Evolutionary conservation across 371 early-diverging fungal genomes (phyloP).

Genomic region (Mortierella sp.): DNA sequence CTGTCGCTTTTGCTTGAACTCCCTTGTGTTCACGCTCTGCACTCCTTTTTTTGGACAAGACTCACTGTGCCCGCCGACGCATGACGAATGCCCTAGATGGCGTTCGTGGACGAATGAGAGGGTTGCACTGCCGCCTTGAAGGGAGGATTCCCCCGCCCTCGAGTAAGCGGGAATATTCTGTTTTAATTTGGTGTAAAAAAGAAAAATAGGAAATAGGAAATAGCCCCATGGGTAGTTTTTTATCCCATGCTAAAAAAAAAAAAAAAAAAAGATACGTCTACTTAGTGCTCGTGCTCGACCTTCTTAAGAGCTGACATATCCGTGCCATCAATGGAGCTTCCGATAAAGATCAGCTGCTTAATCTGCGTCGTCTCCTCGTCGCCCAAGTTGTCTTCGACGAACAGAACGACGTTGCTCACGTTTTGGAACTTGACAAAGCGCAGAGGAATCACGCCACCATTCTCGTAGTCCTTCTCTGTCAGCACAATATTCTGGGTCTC

Average conservation of each 20-base stretch:
- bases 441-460: constrained; percentile 72
- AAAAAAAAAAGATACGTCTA: background rate
- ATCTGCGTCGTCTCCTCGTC: constrained; percentile 86
- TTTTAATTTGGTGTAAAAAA: background rate
- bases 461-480: constrained; percentile 73
- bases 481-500: constrained; percentile 83
- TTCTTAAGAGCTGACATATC: constrained; percentile 60
- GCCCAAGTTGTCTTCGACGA: constrained; percentile 84
- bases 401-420: constrained; percentile 77
- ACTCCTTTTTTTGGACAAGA: background rate
- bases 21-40: background rate
- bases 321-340: constrained; percentile 70
- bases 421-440: constrained; percentile 95
- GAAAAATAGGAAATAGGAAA: too few species aligned
- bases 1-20: too few species aligned
- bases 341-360: constrained; percentile 82
- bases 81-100: too few species aligned
- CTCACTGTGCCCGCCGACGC: too few species aligned
- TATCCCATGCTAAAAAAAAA: background rate
- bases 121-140: too few species aligned
- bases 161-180: background rate
- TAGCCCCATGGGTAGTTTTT: too few species aligned
- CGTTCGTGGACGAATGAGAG: too few species aligned
- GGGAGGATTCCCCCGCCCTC: background rate
- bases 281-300: constrained; percentile 49